Evolutionary conservation across 2,329 filamentous ascomycete species (phyloP).

Genomic region (Fusarium fujikuroi): DNA sequence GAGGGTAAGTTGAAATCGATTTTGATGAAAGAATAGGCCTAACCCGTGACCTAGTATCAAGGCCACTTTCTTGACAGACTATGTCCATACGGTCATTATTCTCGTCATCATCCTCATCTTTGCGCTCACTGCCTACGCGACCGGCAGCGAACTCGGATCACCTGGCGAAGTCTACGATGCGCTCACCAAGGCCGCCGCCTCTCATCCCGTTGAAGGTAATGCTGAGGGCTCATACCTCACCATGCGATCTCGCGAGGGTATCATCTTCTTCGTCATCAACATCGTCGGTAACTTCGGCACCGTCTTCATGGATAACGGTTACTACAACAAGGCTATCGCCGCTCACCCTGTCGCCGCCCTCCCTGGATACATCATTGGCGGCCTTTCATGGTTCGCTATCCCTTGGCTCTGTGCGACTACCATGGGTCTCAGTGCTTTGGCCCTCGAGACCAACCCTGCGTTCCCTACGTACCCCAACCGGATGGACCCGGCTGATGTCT

Average conservation of each 20-base stretch:
- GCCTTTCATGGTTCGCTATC: slow-evolving; percentile 91
- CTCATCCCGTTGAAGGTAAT: slow-evolving; percentile 83
- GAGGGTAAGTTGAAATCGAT: slow-evolving; percentile 51
- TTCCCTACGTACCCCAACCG: slow-evolving; percentile 62
- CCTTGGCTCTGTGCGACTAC: slow-evolving; percentile 91
- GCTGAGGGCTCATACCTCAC: slow-evolving; percentile 85
- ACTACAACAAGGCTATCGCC: slow-evolving; percentile 95
- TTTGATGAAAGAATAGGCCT: fast-evolving
- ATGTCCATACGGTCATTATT: slow-evolving; percentile 83
- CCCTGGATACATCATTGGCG: slow-evolving; percentile 88
- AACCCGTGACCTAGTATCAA: slow-evolving; percentile 68
- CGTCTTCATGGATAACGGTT: slow-evolving; percentile 85
- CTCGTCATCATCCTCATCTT: slow-evolving; percentile 89
- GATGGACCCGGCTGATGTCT: slow-evolving; percentile 68
- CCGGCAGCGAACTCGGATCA: slow-evolving; percentile 76
- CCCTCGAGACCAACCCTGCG: slow-evolving; percentile 66
- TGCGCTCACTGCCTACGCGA: slow-evolving; percentile 82
- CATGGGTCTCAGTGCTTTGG: slow-evolving; percentile 84
- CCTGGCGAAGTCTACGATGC: slow-evolving; percentile 82
- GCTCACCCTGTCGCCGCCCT: slow-evolving; percentile 86
- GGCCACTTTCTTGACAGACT: slow-evolving; percentile 87
- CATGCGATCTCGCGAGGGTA: slow-evolving; percentile 77
- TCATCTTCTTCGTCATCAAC: slow-evolving; percentile 92
- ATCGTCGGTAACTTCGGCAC: slow-evolving; percentile 84
- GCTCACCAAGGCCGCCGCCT: slow-evolving; percentile 72